These are phyloP conservation scores for Cutaneotrichosporon sp. DNA, from an alignment of 1,284 basidiomycete genomes.

Conservation along the genomic window DNA sequence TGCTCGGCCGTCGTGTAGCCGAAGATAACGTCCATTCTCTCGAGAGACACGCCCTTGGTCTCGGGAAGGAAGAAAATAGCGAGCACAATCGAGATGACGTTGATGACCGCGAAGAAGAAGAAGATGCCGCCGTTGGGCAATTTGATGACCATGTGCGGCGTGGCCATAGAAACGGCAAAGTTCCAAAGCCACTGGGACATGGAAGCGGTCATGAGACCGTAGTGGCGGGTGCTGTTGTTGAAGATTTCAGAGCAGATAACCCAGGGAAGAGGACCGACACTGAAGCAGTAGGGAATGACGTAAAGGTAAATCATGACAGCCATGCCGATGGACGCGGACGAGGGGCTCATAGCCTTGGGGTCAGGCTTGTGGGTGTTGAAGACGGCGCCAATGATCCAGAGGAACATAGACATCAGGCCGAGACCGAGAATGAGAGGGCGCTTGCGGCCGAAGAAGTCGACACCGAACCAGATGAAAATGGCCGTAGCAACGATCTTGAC, in stretches of 20 bases:
- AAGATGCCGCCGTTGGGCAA: constrained; percentile 43
- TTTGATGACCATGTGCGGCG: constrained; percentile 59
- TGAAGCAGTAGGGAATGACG: constrained; percentile 50
- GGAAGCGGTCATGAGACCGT: constrained; percentile 65
- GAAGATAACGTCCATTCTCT: constrained; percentile 66
- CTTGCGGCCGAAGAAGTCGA: constrained; percentile 54
- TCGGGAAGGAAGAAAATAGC: constrained; percentile 57
- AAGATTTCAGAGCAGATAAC: constrained; percentile 64
- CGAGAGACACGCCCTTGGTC: constrained; percentile 64
- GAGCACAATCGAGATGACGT: constrained; percentile 38
- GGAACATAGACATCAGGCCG: constrained; percentile 59
- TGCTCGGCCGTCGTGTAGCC: constrained; percentile 60
- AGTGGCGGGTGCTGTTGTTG: constrained; percentile 71
- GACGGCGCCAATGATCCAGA: constrained; percentile 66
- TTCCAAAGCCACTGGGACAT: constrained; percentile 73
- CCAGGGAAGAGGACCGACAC: constrained; percentile 41
- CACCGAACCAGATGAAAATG: constrained; percentile 59
- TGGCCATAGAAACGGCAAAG: constrained; percentile 67
- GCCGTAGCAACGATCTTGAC: constrained; percentile 68
- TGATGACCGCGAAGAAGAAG: constrained; percentile 47
- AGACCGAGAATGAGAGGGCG: constrained; percentile 38
- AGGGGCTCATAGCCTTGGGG: background rate
- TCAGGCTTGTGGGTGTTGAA: constrained; percentile 62
- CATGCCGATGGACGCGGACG: constrained; percentile 44
- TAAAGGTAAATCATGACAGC: constrained; percentile 47